Evolutionary conservation across 345 rosid genomes (phyloP).

Genomic region (Bruguiera parviflora): DNA sequence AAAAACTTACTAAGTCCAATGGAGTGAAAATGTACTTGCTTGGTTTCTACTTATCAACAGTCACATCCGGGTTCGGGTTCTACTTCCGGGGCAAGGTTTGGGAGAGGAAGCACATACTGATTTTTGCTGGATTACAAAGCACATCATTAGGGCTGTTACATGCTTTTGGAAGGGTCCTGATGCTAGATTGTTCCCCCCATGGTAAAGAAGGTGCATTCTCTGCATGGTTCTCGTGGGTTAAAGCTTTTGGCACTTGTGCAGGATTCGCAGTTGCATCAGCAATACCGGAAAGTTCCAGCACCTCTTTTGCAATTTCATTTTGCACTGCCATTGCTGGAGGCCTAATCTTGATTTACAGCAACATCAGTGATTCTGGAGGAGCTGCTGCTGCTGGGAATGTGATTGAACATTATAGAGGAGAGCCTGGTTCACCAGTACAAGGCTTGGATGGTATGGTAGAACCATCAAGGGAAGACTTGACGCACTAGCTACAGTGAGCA

Average conservation of each 20-base stretch:
- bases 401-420: conserved; percentile 14
- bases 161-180: conserved; percentile 45
- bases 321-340: conserved; percentile 24
- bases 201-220: conserved; percentile 58
- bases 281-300: conserved; percentile 31
- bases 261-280: conserved; percentile 53
- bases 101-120: conserved; percentile 31
- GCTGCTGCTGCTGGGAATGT: conserved; percentile 45
- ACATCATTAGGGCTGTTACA: conserved; percentile 45
- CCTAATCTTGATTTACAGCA: conserved; percentile 44
- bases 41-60: conserved; percentile 41
- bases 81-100: conserved; percentile 36
- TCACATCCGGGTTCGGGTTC: conserved; percentile 45
- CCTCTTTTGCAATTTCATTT: conserved; percentile 41
- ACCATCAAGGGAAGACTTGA: not conserved
- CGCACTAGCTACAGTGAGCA: too few species aligned
- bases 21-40: conserved; percentile 51
- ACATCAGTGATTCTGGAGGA: conserved; percentile 49
- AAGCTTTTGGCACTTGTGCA: conserved; percentile 40
- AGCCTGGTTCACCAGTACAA: not conserved
- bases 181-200: conserved; percentile 45
- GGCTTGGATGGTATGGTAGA: not conserved
- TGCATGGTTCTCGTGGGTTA: conserved; percentile 47
- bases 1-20: conserved; percentile 33
- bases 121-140: conserved; percentile 52